Conservation (phyloP, 352 stramenopile genomes). For the Globisporangium nodosum region DNA sequence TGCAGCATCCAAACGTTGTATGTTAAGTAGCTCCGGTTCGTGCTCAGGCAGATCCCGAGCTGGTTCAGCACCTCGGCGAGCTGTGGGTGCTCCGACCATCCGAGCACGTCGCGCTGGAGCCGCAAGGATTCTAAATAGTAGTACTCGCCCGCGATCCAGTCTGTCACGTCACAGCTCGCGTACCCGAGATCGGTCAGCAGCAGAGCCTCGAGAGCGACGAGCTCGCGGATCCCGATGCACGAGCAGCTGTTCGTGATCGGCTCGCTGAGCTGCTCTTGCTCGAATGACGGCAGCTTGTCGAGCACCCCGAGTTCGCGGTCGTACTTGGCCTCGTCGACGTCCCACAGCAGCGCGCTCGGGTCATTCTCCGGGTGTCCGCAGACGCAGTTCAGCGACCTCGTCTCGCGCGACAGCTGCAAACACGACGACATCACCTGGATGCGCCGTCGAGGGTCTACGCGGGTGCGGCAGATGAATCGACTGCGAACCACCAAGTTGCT, state of each 20-base stretch:
- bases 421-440: slow-evolving; percentile 66
- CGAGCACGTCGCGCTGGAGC: slow-evolving; percentile 70
- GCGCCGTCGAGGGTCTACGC: slow-evolving; percentile 61
- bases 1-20: slow-evolving; percentile 77
- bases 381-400: slow-evolving; percentile 58
- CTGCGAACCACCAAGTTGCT: slow-evolving; percentile 74
- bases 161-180: slow-evolving; percentile 68
- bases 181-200: slow-evolving; percentile 74
- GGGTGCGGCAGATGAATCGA: slow-evolving; percentile 76
- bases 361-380: slow-evolving; percentile 77
- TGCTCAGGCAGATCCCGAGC: slow-evolving; percentile 74
- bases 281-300: slow-evolving; percentile 59
- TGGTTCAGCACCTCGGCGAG: slow-evolving; percentile 80
- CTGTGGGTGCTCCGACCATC: slow-evolving; percentile 69
- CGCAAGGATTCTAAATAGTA: slow-evolving; percentile 74
- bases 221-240: slow-evolving; percentile 67
- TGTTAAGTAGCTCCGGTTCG: slow-evolving; percentile 56
- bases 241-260: slow-evolving; percentile 36
- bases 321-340: slow-evolving; percentile 73
- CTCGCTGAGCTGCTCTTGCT: slow-evolving; percentile 24
- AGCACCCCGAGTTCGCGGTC: slow-evolving; percentile 58
- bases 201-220: slow-evolving; percentile 69
- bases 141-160: slow-evolving; percentile 72
- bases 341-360: slow-evolving; percentile 50
- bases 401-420: slow-evolving; percentile 66